Conservation (phyloP, 2,329 filamentous ascomycete species). For the Zasmidium angulare region DNA sequence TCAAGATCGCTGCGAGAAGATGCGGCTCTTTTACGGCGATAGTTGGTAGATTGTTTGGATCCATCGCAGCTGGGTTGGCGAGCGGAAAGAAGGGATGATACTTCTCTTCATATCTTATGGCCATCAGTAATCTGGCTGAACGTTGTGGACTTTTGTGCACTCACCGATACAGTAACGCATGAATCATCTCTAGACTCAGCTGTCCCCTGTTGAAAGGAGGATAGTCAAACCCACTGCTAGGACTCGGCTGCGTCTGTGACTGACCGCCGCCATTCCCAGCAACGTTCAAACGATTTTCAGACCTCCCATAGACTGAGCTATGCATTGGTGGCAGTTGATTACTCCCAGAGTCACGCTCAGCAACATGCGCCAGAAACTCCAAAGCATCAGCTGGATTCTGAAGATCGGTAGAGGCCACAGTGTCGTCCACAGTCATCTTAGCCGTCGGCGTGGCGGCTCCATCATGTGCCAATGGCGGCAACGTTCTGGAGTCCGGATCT, state of each 20-base stretch:
- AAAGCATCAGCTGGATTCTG: slow-evolving; percentile 37
- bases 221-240: slow-evolving; percentile 27
- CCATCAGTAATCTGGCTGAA: no score
- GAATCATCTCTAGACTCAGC: slow-evolving; percentile 31
- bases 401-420: slow-evolving; percentile 33
- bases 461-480: slow-evolving; percentile 29
- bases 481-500: slow-evolving; percentile 27
- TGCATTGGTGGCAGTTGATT: slow-evolving; percentile 33
- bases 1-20: slow-evolving; percentile 34
- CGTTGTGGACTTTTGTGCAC: no score
- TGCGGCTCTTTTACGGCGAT: slow-evolving; percentile 33
- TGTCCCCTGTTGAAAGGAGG: slow-evolving; percentile 31
- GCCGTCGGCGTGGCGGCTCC: slow-evolving; percentile 23
- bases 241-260: slow-evolving; percentile 5
- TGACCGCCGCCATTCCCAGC: slow-evolving; percentile 14
- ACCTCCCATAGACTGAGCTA: slow-evolving; percentile 24
- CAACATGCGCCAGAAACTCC: slow-evolving; percentile 35
- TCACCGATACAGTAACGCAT: slow-evolving; percentile 27
- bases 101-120: slow-evolving; percentile 29
- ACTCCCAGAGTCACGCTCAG: slow-evolving; percentile 30
- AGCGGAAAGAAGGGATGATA: slow-evolving; percentile 37
- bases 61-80: slow-evolving; percentile 31
- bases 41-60: slow-evolving; percentile 27
- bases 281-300: slow-evolving; percentile 10
- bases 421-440: slow-evolving; percentile 34